Conservation (phyloP, 139 green algal species). For the Zygnema circumcarinatum region DNA sequence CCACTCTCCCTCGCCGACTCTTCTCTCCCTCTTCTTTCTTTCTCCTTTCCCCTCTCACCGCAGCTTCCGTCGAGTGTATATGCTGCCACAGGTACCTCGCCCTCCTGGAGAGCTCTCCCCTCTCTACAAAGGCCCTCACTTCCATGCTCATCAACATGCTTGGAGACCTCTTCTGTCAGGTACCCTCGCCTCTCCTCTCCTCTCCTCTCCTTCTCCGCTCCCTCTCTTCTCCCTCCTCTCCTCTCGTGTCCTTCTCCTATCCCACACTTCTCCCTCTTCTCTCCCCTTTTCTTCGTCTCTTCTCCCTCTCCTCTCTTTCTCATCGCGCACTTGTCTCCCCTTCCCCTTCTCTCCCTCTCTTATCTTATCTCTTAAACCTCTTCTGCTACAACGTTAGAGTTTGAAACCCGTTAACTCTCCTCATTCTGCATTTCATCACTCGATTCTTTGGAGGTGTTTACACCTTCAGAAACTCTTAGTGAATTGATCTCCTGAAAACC, state of each 20-base stretch:
- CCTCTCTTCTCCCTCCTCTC: not conserved
- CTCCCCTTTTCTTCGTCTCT: not conserved
- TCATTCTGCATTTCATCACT: too few species aligned
- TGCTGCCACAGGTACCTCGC: slow-evolving; percentile 29
- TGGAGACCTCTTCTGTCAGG: slow-evolving; percentile 42
- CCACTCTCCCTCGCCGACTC: not conserved
- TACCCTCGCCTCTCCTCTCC: not conserved
- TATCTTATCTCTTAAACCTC: too few species aligned
- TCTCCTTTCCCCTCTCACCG: too few species aligned
- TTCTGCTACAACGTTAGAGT: too few species aligned
- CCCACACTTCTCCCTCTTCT: not conserved
- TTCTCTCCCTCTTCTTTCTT: not conserved
- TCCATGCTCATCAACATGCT: slow-evolving; percentile 41
- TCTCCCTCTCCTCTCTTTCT: not conserved
- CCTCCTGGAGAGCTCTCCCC: not conserved
- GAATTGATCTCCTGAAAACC: too few species aligned
- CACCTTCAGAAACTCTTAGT: too few species aligned
- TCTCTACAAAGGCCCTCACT: slow-evolving; percentile 17
- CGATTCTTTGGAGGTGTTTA: too few species aligned
- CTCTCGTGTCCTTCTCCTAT: too few species aligned
- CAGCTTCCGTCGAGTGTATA: too few species aligned
- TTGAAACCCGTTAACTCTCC: too few species aligned
- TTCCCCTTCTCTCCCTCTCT: not conserved
- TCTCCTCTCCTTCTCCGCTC: not conserved
- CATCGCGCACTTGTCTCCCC: not conserved